phyloP scores from a whole-genome alignment of 495 filamentous ascomycete species.

The Penicillium verhagenii region DNA sequence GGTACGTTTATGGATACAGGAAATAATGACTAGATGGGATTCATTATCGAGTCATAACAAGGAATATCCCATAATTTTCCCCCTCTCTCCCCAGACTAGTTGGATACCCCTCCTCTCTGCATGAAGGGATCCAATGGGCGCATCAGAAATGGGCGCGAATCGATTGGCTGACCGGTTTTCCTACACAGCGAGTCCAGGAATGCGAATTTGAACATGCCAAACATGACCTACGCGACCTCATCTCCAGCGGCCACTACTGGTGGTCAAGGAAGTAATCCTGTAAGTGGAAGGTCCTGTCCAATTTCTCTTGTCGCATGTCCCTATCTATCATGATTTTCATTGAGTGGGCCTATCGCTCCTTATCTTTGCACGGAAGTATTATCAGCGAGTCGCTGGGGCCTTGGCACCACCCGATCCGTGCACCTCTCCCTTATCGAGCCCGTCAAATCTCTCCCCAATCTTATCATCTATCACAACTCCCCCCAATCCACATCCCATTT shows the following conservation, averaged over 20 bases:
- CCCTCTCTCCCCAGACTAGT: not conserved
- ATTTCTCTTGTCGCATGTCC: not conserved
- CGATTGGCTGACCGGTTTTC: constrained; percentile 33
- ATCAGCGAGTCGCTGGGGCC: constrained; percentile 32
- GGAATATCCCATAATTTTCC: not conserved
- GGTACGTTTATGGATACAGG: constrained; percentile 48
- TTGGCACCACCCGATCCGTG: constrained; percentile 42
- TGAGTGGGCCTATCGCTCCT: constrained; percentile 12
- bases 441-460: constrained; percentile 51
- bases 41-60: not conserved
- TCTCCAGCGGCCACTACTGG: constrained; percentile 68
- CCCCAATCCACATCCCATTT: constrained; percentile 12
- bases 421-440: constrained; percentile 42
- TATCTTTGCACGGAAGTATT: constrained; percentile 27
- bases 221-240: constrained; percentile 60
- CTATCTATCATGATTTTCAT: constrained; percentile 21
- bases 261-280: constrained; percentile 63
- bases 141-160: constrained; percentile 11
- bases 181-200: constrained; percentile 49
- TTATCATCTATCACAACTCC: constrained; percentile 42
- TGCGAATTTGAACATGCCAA: constrained; percentile 52
- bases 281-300: constrained; percentile 43
- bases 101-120: constrained; percentile 10
- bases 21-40: not conserved
- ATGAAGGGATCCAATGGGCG: constrained; percentile 7